Base-by-base conservation (phyloP, 805 yeast genomes). In the Metschnikowia arizonensis region DNA sequence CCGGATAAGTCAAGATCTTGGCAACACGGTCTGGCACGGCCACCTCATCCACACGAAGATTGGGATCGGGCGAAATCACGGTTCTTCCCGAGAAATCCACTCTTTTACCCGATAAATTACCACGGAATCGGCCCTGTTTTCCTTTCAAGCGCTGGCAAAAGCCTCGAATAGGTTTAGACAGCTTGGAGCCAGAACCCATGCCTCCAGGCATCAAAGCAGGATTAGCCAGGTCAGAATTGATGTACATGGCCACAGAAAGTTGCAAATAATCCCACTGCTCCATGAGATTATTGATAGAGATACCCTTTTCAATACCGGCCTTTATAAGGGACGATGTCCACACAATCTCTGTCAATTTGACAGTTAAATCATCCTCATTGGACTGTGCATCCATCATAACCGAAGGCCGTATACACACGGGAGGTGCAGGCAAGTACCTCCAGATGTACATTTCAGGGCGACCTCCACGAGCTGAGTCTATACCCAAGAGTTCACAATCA, bases 221-320 rank as follows among this genome's bases (percentile, higher is more conserved):
- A 45, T 83, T 81, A 12, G 90, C 93, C 25, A 96, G 85, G 66
- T 93, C 99, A 1, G 97, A 88, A 64, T 93, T 93, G 58, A 93
- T 93, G 63, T 93, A 93, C 88, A 93, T 87, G 17, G 99, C 99
- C 39, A 93, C 90, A 1, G 96, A 86, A 42, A 93, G 74, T 66
- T 93, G 99, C 53, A 93, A 69, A 62, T 88, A 93, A 61, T 93
- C 99, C 99, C 99, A 93, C 61, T 93, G 99, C 60, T 91, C 98
- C 97, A 93, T 90, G 66, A 93, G 74, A 58, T 88, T 88, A 53
- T 88, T 87, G 59, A 95, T 83, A 12, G 97, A 81, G 50, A 91
- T 87, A 48, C 99, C 99, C 62, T 89, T 91, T 51, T 90, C 96
- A 42, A 93, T 80, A 49, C 97, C 99, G 0, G 97, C 96, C 54